Conservation (phyloP, 2,329 filamentous ascomycete genomes). For the Cladophialophora chaetospira region DNA sequence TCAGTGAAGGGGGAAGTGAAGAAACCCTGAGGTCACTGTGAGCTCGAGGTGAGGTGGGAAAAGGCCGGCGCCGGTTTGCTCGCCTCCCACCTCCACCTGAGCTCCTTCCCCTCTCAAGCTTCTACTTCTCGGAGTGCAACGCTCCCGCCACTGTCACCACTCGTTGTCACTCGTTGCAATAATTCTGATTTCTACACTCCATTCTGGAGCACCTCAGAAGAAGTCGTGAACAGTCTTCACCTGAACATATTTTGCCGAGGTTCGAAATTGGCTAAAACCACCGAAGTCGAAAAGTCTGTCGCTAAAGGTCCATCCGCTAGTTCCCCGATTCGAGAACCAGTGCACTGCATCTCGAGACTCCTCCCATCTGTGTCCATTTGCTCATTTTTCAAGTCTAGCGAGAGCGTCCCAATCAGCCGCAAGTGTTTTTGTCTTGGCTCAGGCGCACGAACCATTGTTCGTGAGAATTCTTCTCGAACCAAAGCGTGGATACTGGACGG, state of each 20-base stretch:
- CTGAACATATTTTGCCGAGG: background rate
- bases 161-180: no score
- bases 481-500: no score
- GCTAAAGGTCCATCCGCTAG: background rate
- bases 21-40: background rate
- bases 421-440: no score
- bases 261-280: background rate
- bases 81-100: background rate
- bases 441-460: background rate
- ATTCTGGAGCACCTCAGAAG: background rate
- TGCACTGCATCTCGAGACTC: background rate
- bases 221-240: background rate
- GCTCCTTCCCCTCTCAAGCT: background rate
- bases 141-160: conserved; percentile 5
- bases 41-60: no score
- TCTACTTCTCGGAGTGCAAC: background rate
- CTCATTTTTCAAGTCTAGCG: no score
- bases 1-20: background rate
- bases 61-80: no score
- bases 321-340: background rate
- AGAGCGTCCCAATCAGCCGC: no score
- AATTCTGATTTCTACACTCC: no score
- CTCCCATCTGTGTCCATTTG: background rate
- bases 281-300: background rate
- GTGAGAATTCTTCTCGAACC: background rate